phyloP scores from a whole-genome alignment of 805 yeast genomes.

The Kluyveromyces wickerhamii region DNA sequence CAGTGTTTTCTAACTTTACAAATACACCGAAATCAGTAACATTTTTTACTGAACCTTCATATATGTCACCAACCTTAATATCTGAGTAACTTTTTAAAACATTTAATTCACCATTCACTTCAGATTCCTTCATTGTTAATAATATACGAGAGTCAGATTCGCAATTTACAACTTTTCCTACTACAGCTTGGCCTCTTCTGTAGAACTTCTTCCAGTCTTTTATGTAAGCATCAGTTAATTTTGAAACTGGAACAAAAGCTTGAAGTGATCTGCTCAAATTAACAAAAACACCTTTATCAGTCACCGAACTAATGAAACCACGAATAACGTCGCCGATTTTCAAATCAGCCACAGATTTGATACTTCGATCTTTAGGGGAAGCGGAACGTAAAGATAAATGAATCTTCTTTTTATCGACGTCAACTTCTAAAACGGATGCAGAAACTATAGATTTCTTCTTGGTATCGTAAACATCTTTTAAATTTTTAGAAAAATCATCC shows the following conservation, averaged over 20 bases:
- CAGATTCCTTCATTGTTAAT: conserved; percentile 74
- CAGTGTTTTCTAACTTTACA: conserved; percentile 67
- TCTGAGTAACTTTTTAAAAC: conserved; percentile 57
- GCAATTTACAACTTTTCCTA: conserved; percentile 62
- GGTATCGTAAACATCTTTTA: conserved; percentile 40
- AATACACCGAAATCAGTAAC: conserved; percentile 90
- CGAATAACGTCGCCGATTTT: conserved; percentile 63
- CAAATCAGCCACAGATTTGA: conserved; percentile 45
- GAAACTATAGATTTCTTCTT: conserved; percentile 43
- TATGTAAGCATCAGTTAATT: conserved; percentile 71
- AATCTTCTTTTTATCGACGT: conserved; percentile 39
- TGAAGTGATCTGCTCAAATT: conserved; percentile 60
- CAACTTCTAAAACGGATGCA: conserved; percentile 42
- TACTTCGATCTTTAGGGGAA: conserved; percentile 41
- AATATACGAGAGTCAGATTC: conserved; percentile 57
- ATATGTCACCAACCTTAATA: conserved; percentile 58
- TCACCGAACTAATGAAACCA: conserved; percentile 72
- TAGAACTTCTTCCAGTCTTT: conserved; percentile 83
- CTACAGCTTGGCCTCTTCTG: conserved; percentile 61
- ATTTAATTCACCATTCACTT: conserved; percentile 61
- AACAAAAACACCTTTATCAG: conserved; percentile 71
- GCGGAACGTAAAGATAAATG: conserved; percentile 55
- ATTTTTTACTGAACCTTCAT: conserved; percentile 69
- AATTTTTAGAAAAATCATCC: conserved; percentile 50
- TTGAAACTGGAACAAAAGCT: conserved; percentile 75